Conservation (phyloP, 108 stramenopile species). For the Nannochloropsis gaditana region DNA sequence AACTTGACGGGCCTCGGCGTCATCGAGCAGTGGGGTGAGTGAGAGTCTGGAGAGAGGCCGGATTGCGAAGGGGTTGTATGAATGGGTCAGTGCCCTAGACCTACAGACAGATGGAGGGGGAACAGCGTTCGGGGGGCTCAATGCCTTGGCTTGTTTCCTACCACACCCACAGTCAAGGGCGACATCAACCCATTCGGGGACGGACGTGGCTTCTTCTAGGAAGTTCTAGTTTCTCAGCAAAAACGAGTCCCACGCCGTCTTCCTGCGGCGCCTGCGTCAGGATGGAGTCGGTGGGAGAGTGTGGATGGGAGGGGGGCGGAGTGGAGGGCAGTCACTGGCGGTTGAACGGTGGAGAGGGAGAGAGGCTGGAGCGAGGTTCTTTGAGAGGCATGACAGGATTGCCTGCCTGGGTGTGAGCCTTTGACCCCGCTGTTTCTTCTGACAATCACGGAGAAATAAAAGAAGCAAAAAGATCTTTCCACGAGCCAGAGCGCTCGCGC, state of each 20-base stretch:
- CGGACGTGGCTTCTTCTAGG: constrained; percentile 22
- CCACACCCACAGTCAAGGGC: not conserved
- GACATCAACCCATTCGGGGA: constrained; percentile 44
- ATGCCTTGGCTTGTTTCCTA: not conserved
- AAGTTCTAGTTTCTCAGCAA: not conserved
- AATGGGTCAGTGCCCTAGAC: not conserved
- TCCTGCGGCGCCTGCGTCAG: not conserved
- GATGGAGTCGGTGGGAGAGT: not conserved
- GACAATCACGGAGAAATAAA: too few species aligned
- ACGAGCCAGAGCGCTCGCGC: too few species aligned
- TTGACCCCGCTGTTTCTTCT: too few species aligned
- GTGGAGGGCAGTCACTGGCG: too few species aligned
- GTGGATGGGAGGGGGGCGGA: not conserved
- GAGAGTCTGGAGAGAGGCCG: not conserved
- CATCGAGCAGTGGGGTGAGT: constrained; percentile 33
- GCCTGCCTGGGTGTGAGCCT: too few species aligned
- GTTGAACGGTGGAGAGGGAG: too few species aligned
- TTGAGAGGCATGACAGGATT: too few species aligned
- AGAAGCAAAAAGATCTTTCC: too few species aligned
- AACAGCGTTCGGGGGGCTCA: not conserved
- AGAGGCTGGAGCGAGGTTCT: too few species aligned
- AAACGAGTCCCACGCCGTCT: not conserved
- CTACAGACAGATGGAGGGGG: not conserved
- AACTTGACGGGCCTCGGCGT: constrained; percentile 47
- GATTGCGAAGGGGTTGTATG: not conserved